Conservation (phyloP, 2,329 filamentous ascomycete genomes). For the Paecilomyces sp. region DNA sequence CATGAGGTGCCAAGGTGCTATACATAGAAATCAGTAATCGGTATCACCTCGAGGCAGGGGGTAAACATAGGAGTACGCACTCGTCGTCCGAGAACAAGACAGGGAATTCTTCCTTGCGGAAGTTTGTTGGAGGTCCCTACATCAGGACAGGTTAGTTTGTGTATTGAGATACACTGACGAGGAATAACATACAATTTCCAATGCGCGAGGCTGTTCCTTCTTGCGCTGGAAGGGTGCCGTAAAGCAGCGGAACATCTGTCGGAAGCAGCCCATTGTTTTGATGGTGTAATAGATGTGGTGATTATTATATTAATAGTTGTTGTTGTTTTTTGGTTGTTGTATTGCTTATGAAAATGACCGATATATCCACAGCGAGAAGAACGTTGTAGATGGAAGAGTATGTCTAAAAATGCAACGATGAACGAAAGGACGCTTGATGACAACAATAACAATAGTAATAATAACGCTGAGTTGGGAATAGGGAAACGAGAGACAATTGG, state of each 20-base stretch:
- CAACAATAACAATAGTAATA: constrained; percentile 10
- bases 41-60: constrained; percentile 1
- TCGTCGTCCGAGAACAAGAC: constrained; percentile 33
- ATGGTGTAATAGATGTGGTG: not conserved
- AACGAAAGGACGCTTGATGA: not conserved
- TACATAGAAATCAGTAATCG: constrained; percentile 18
- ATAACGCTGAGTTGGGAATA: constrained; percentile 16
- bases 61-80: constrained; percentile 18
- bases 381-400: not conserved
- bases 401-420: not conserved
- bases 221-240: constrained; percentile 23
- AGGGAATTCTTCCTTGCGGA: constrained; percentile 35
- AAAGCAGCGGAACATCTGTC: constrained; percentile 25
- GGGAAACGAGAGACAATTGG: constrained; percentile 9
- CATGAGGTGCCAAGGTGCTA: constrained; percentile 26
- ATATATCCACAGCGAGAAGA: not conserved
- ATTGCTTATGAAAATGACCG: not conserved
- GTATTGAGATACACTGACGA: not conserved
- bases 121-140: constrained; percentile 36
- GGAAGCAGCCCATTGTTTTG: constrained; percentile 27
- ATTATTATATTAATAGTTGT: not conserved
- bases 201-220: constrained; percentile 15
- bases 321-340: not conserved
- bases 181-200: constrained; percentile 27
- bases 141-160: constrained; percentile 2